Conservation (phyloP, 2,329 filamentous ascomycete species). For the Talaromyces sp. region DNA sequence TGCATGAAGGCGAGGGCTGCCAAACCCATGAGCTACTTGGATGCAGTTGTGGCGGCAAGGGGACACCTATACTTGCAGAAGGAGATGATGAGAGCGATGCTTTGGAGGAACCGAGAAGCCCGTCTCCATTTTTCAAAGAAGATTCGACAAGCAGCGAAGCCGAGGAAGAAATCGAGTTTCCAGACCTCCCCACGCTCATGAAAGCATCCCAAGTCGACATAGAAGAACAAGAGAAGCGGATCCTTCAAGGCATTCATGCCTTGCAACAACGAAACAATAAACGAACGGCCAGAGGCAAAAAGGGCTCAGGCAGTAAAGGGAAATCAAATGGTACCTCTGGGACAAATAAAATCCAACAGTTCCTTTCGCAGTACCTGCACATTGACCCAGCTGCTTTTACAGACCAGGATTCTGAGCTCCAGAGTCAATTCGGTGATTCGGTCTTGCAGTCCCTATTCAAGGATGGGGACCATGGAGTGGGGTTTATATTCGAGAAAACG, state of each 20-base stretch:
- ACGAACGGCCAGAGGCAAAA: not conserved
- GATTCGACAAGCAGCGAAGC: slow-evolving; percentile 6
- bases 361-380: slow-evolving; percentile 40
- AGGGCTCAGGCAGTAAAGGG: not conserved
- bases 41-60: slow-evolving; percentile 58
- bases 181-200: slow-evolving; percentile 28
- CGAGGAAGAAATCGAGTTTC: slow-evolving; percentile 19
- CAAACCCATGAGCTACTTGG: slow-evolving; percentile 65
- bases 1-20: slow-evolving; percentile 58
- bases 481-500: slow-evolving; percentile 38
- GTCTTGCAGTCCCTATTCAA: slow-evolving; percentile 29
- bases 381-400: slow-evolving; percentile 30
- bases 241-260: slow-evolving; percentile 18
- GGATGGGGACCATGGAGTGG: slow-evolving; percentile 36
- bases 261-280: slow-evolving; percentile 4
- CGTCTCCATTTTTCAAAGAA: slow-evolving; percentile 8
- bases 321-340: slow-evolving; percentile 7
- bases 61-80: slow-evolving; percentile 20
- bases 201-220: slow-evolving; percentile 38
- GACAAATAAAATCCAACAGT: slow-evolving; percentile 34
- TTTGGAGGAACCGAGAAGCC: not conserved
- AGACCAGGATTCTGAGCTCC: slow-evolving; percentile 5
- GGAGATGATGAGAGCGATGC: slow-evolving; percentile 14
- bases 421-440: slow-evolving; percentile 15
- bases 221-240: slow-evolving; percentile 29